Base-by-base conservation (phyloP, 805 yeast genomes). In the Hanseniaspora meyeri region DNA sequence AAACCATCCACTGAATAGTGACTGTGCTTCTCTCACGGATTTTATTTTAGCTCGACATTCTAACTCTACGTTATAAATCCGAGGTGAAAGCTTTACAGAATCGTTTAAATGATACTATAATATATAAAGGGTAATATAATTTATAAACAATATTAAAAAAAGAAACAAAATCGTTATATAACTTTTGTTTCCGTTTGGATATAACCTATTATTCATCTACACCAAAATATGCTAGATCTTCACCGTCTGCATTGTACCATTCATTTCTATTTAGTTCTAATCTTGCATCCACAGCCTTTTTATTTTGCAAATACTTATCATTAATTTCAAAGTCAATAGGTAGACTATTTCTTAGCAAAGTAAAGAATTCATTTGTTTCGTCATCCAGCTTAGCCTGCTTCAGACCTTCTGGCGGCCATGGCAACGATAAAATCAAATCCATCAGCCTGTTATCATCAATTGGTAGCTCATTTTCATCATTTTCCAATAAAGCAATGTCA, bases 341-440 rank as follows among this genome's bases (percentile, higher is more conserved):
- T 32, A 46, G 34, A 19, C 39, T 32, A 14, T 42, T 45, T 16
- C 31, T 29, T 14, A 56, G n/a, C 12, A 46, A 32, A 2, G 9
- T 8, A 20, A 46, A 27, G 24, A 45, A 59, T 8, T 70, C 70
- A 48, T 61, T 62, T 29, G 60, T 61, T 19, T 51, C 58, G 1
- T 43, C 34, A 11, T 61, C 55, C 45, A 65, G 66, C 8, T 65
- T 55, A 3, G 42, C 34, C 12, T 58, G 45, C 8, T 29, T 46
- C 12, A 43, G 50, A n/a, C 87, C 89, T 69, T 88, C 95, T 1
- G 96, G 95, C 1, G 98, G 98, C 95, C 97, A 91, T 1, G 96
- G 93, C 42, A 84, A 70, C 1, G 79, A 77, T 53, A 83, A 68
- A 59, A 85, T 77, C 20, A 53, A 9, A 46, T 53, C 57, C 16